Evolutionary conservation across 2,329 filamentous ascomycete species (phyloP), one percentile per base, ranked within the genome.

Genomic region (Ophiocordyceps robertsii): DNA sequence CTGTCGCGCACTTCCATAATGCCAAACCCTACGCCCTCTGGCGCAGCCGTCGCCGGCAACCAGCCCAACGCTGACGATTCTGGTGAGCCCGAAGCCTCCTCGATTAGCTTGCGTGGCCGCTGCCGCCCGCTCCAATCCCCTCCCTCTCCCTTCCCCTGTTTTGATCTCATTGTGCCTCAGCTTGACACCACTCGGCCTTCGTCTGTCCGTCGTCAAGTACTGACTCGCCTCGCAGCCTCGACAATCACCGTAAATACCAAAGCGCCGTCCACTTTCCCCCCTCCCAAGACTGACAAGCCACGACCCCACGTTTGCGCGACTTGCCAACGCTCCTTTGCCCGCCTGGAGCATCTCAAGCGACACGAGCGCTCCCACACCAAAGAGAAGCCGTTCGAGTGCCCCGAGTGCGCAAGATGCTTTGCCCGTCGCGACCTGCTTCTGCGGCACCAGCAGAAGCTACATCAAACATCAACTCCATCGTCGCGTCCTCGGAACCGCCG

Each of bases 311-410:
- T 94, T 46, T 98, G 92, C 68, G 79, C 72, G 35, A 96, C 89
- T 39, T 98, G 92, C 63, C 77, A 81, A 55, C 81, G 92, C 50
- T 94, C 86, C 29, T 98, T 98, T 62, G 92, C 92, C 45, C 81
- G 92, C 47, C 69, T 98, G 53, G 92, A 98, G 66, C 92, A 98
- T 62, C 69, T 98, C 51, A 98, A 98, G 68, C 83, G 92, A 47
- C 92, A 98, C 64, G 92, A 96, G 66, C 79, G 92, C 48, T 95
- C 88, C n/a, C 89, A 95, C 60, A 95, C 89, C 37, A 95, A 98
- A 62, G 89, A 98, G 67, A 98, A 98, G 70, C 92, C 92, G 1
- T 98, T 98, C 55, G 88, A 95, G 64, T 98, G 92, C 56, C 86
- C 87, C 27, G 87, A 96, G 62, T 98, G 92, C 64, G 76, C 86